Base-by-base conservation (phyloP, 2,329 filamentous ascomycete species). In the Cladobotryum protrusum region DNA sequence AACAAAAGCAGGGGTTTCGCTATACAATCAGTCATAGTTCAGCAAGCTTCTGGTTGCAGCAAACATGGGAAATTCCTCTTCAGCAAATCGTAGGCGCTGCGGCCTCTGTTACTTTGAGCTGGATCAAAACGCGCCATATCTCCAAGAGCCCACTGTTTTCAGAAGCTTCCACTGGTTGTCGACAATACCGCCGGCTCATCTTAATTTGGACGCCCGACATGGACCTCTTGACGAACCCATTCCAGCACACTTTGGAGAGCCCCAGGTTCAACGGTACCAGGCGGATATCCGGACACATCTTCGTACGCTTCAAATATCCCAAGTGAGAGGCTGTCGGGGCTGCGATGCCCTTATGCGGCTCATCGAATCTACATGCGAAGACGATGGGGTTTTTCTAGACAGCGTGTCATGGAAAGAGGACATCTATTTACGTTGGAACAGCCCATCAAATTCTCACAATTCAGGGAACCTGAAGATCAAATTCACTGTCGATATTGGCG, bases 21-120 rank as follows among this genome's bases (percentile, higher is more conserved):
- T 29, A 8, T 29, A 29, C 24, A 29, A 29, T 29, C 6, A 29
- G 6, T 29, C 2, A 8, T 8, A 9, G 20, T 7, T 24, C 20
- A 29, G 24, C 24, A n/a, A n/a, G 24, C 24, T 8, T 29, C 24
- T 29, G 2, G 11, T 8, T 29, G 6, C 6, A 8, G 6, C 24
- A 2, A 37, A 37, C 35, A 48, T 48, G 47, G 47, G 47, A 1
- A 48, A 48, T 11, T 48, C 33, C 7, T 48, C 43, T 17, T 43
- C 47, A 19, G 37, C n/a, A 2, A 37, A n/a, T 7, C 40, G 20
- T 12, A 43, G 33, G 33, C 33, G 20, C 14, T 52, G 50, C 44
- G 50, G 50, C 3, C 32, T 52, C 15, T 52, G 50, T n/a, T 49
- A 52, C 20, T 52, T 52, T 24, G 32, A 42, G 32, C n/a, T 52